A percentile compares a stretch with the other conserved stretches of the same genome.
Evolutionary conservation across 352 stramenopile genomes (phyloP).

Genomic region (Phytopythium mirpurense): DNA sequence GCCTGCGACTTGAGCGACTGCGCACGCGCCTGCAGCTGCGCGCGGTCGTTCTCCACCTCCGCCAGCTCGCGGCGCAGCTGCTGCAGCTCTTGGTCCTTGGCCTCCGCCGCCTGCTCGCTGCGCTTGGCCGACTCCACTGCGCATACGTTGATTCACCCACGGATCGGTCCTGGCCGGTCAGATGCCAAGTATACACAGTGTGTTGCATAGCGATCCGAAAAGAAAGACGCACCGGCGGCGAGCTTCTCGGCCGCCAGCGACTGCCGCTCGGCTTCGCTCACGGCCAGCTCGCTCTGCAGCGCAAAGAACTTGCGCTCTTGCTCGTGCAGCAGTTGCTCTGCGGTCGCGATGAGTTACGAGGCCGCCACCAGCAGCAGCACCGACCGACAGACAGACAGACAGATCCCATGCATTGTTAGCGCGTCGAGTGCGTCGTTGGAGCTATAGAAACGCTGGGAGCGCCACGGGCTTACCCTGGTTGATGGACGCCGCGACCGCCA

Average conservation of each 20-base stretch:
- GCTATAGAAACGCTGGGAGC: no score
- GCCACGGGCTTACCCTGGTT: constrained; percentile 58
- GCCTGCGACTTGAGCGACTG: constrained; percentile 42
- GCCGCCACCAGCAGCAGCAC: no score
- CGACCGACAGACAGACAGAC: constrained; percentile 7
- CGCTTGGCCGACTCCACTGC: constrained; percentile 27
- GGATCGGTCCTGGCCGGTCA: no score
- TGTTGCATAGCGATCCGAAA: constrained; percentile 2
- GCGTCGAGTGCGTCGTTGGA: no score
- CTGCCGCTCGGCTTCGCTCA: constrained; percentile 55
- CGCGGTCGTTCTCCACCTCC: constrained; percentile 38
- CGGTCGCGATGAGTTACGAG: no score
- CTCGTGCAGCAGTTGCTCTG: constrained; percentile 78
- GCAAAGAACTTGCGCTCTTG: constrained; percentile 67
- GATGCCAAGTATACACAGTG: no score
- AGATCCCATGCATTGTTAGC: no score
- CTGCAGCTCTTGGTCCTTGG: constrained; percentile 22
- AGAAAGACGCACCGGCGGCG: constrained; percentile 27
- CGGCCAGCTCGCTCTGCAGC: constrained; percentile 52
- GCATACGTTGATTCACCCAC: no score
- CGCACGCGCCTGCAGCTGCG: constrained; percentile 46
- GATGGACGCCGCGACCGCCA: constrained; percentile 25
- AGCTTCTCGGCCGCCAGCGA: constrained; percentile 38
- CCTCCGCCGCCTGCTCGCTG: constrained; percentile 14
- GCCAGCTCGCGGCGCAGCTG: constrained; percentile 38